phyloP scores from a whole-genome alignment of 352 stramenopile species.

The Phytophthora ramorum region DNA sequence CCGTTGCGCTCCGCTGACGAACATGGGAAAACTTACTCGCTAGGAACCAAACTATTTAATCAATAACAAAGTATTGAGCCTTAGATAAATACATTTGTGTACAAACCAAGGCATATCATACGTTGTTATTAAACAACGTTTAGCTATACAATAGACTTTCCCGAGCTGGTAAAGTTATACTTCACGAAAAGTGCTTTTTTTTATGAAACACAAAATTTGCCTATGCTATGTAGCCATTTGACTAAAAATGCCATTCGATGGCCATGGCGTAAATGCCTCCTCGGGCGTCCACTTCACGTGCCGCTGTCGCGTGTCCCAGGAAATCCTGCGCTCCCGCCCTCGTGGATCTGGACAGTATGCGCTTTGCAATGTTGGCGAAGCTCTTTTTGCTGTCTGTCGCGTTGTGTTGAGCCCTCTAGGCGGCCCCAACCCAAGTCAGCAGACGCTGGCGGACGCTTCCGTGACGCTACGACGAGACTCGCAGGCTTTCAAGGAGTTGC shows the following conservation, averaged over 20 bases:
- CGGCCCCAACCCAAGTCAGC: not conserved
- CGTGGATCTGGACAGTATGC: conserved; percentile 44
- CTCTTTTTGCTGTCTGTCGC: conserved; percentile 49
- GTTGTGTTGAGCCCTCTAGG: conserved; percentile 35
- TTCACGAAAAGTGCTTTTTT: too few relatives aligned
- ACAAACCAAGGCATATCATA: too few relatives aligned
- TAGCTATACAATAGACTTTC: too few relatives aligned
- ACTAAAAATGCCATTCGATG: conserved; percentile 33
- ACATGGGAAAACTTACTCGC: too few relatives aligned
- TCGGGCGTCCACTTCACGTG: conserved; percentile 61
- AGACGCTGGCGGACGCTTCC: conserved; percentile 23
- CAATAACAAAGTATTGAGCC: too few relatives aligned
- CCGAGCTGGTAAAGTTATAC: too few relatives aligned
- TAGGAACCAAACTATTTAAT: too few relatives aligned
- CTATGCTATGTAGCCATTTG: not conserved
- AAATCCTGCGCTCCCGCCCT: conserved; percentile 37
- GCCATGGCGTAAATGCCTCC: conserved; percentile 6
- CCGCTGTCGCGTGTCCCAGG: conserved; percentile 56
- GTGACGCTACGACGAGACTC: conserved; percentile 39
- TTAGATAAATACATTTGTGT: too few relatives aligned
- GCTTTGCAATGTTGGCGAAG: conserved; percentile 32
- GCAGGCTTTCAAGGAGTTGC: conserved; percentile 27
- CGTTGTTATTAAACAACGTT: too few relatives aligned
- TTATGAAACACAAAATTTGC: too few relatives aligned
- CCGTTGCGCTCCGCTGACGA: too few relatives aligned